Evolutionary conservation across 2,329 filamentous ascomycete species (phyloP).

Genomic region (Aureobasidium namibiae): DNA sequence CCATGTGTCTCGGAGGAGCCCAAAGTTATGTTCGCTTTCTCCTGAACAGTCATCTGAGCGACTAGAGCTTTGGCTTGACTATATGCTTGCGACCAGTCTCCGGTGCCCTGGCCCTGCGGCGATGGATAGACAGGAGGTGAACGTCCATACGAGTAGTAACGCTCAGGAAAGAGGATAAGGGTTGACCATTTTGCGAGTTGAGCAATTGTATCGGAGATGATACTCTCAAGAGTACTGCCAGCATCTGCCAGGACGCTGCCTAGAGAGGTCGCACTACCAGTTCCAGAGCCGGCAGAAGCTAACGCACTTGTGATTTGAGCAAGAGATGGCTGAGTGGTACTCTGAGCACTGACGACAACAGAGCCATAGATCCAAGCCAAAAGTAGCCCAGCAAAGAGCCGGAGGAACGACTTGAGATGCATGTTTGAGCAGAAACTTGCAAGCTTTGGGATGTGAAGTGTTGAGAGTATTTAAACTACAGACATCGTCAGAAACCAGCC

Average conservation of each 20-base stretch:
- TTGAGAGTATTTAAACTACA: not conserved
- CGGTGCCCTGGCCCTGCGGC: slow-evolving; percentile 17
- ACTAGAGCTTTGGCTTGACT: too few species aligned
- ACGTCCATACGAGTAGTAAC: slow-evolving; percentile 23
- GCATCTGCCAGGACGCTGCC: not conserved
- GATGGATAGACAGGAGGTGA: slow-evolving; percentile 22
- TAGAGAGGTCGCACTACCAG: not conserved
- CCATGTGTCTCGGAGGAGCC: too few species aligned
- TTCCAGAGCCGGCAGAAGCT: not conserved
- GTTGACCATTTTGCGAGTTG: not conserved
- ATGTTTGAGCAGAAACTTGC: not conserved
- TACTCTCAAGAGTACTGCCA: not conserved
- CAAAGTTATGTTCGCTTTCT: too few species aligned
- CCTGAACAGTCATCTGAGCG: too few species aligned
- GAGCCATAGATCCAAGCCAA: not conserved
- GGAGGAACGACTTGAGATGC: not conserved
- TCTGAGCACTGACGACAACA: not conserved
- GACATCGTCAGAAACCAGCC: not conserved
- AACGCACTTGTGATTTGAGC: not conserved
- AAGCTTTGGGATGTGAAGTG: not conserved
- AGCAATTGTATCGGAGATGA: not conserved
- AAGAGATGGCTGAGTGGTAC: not conserved
- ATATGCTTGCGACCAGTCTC: not conserved
- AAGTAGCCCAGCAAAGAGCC: not conserved
- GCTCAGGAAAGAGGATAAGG: slow-evolving; percentile 16